phyloP scores from a whole-genome alignment of 192 early-diverging fungal genomes.

The Obelidium mucronatum region DNA sequence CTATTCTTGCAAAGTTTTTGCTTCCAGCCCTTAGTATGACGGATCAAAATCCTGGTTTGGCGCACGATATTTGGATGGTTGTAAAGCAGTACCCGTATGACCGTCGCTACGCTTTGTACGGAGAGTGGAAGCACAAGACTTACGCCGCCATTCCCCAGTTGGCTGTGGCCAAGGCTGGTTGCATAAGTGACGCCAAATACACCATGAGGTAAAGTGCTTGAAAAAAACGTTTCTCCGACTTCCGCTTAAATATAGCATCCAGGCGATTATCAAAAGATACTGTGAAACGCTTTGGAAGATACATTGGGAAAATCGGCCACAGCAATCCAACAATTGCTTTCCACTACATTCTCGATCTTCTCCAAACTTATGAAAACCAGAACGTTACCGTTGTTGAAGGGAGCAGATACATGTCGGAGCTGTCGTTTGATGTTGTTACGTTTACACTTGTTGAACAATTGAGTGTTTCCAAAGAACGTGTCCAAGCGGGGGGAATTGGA shows the following conservation, averaged over 20 bases:
- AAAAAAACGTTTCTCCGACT: neutral
- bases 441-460: conserved; percentile 75
- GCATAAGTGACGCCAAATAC: conserved; percentile 61
- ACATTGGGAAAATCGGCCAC: conserved; percentile 76
- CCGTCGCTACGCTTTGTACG: conserved; percentile 75
- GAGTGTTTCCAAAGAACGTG: conserved; percentile 56
- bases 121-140: conserved; percentile 76
- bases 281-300: conserved; percentile 73
- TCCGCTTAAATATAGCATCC: neutral
- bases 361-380: conserved; percentile 80
- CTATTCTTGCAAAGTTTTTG: conserved; percentile 54
- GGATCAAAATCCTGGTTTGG: conserved; percentile 70
- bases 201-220: conserved; percentile 56
- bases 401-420: conserved; percentile 74
- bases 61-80: conserved; percentile 70
- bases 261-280: conserved; percentile 76
- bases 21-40: conserved; percentile 73
- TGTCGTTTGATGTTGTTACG: conserved; percentile 77
- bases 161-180: conserved; percentile 49
- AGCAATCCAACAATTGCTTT: conserved; percentile 80
- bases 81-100: conserved; percentile 65
- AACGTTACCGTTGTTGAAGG: conserved; percentile 77
- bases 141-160: conserved; percentile 65
- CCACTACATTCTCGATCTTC: conserved; percentile 66
- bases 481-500: conserved; percentile 70